Evolutionary conservation across 2,329 filamentous ascomycete species (phyloP).

Genomic region (Fusarium palustre): DNA sequence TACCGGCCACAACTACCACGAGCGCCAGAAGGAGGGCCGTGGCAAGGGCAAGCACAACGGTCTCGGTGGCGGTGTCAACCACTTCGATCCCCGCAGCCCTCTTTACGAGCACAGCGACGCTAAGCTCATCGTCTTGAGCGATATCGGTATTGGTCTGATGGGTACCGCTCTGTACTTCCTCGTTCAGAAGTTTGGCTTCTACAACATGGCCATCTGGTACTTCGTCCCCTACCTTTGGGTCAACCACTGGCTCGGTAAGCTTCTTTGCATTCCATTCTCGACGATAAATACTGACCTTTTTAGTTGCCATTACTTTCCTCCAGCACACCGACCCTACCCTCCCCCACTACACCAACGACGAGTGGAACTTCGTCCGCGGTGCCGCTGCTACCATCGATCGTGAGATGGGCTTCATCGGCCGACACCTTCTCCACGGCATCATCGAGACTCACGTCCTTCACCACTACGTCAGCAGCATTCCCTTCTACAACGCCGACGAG

Average conservation of each 20-base stretch:
- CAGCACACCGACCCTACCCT: constrained; percentile 96
- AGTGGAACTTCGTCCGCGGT: constrained; percentile 94
- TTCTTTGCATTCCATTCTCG: neutral
- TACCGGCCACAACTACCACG: constrained; percentile 95
- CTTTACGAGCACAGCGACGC: constrained; percentile 93
- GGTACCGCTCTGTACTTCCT: constrained; percentile 73
- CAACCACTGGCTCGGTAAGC: constrained; percentile 97
- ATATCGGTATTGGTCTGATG: constrained; percentile 79
- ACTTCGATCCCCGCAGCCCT: constrained; percentile 90
- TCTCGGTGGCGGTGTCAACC: constrained; percentile 83
- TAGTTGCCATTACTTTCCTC: constrained; percentile 95
- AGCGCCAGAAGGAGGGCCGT: constrained; percentile 90
- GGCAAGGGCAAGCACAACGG: constrained; percentile 94
- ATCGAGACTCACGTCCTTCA: constrained; percentile 98
- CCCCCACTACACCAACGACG: constrained; percentile 86
- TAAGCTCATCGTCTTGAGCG: constrained; percentile 85
- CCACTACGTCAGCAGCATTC: constrained; percentile 96
- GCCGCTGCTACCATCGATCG: constrained; percentile 96
- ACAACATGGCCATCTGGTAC: constrained; percentile 95
- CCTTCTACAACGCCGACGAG: constrained; percentile 97
- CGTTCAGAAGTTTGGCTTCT: constrained; percentile 81
- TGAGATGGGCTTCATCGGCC: constrained; percentile 96
- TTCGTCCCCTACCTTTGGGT: constrained; percentile 96
- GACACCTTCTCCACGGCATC: constrained; percentile 91
- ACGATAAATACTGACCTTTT: constrained; percentile 43